These are phyloP conservation scores for Colletotrichum cordylinicola DNA, from an alignment of 2,329 filamentous ascomycete genomes.

Conservation along the genomic window DNA sequence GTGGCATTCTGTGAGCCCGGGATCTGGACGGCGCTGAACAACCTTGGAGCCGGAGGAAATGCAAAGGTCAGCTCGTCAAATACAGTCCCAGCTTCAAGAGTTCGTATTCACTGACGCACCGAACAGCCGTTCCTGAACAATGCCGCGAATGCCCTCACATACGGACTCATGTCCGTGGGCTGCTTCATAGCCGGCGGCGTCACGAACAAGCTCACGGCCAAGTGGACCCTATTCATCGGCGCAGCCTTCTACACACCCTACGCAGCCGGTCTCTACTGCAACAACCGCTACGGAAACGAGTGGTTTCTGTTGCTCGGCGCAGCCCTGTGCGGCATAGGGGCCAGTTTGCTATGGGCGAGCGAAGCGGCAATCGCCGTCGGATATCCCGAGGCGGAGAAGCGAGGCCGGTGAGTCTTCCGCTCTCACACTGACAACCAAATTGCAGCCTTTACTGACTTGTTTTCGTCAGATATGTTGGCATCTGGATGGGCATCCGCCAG, in stretches of 20 bases:
- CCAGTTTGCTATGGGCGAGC: slow-evolving; percentile 39
- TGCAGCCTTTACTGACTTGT: not conserved
- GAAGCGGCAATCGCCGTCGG: slow-evolving; percentile 52
- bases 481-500: slow-evolving; percentile 16
- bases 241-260: slow-evolving; percentile 48
- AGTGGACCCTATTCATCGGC: slow-evolving; percentile 44
- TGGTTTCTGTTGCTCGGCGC: slow-evolving; percentile 50
- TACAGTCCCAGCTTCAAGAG: not conserved
- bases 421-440: not conserved
- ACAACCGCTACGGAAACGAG: slow-evolving; percentile 46
- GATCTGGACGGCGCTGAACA: slow-evolving; percentile 28
- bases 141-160: slow-evolving; percentile 10
- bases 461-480: not conserved
- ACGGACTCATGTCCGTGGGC: slow-evolving; percentile 16
- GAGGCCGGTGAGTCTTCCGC: slow-evolving; percentile 39
- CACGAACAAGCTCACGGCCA: slow-evolving; percentile 24
- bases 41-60: slow-evolving; percentile 26
- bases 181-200: slow-evolving; percentile 16
- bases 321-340: slow-evolving; percentile 43
- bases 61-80: not conserved
- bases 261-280: slow-evolving; percentile 46
- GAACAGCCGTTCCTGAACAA: not conserved
- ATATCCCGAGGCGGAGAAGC: slow-evolving; percentile 70
- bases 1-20: slow-evolving; percentile 27
- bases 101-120: not conserved